phyloP scores from a whole-genome alignment of 2,329 filamentous ascomycete species.

The Ophiocordyceps robertsii region DNA sequence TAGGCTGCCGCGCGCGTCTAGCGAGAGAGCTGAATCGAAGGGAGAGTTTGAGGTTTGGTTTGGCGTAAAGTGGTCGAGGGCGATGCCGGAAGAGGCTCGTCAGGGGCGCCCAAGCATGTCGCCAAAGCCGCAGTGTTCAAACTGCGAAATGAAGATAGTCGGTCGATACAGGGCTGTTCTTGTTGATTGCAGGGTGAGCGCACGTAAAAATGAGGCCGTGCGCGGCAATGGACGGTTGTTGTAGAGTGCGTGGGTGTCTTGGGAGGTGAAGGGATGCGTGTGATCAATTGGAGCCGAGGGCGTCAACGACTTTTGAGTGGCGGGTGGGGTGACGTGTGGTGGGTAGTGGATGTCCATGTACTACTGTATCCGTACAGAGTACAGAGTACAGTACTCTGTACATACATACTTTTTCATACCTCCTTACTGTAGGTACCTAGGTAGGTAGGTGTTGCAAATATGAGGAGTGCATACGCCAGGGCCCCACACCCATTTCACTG shows the following conservation, averaged over 20 bases:
- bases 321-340: not conserved
- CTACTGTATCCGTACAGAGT: no score
- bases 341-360: not conserved
- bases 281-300: not conserved
- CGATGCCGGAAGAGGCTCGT: not conserved
- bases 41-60: not conserved
- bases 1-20: not conserved
- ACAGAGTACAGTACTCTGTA: no score
- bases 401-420: no score
- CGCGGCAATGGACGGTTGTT: no score
- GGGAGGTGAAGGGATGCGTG: no score
- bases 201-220: no score
- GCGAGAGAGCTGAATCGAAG: not conserved
- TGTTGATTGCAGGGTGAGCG: no score
- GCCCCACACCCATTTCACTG: no score
- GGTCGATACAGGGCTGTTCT: no score
- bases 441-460: no score
- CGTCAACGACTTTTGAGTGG: not conserved
- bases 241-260: no score
- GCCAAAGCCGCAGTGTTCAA: not conserved
- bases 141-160: not conserved
- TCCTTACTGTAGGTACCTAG: not conserved
- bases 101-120: not conserved
- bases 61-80: not conserved
- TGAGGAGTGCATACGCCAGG: no score